Conservation (phyloP, 2,329 filamentous ascomycete species). For the Colletotrichum sp. region DNA sequence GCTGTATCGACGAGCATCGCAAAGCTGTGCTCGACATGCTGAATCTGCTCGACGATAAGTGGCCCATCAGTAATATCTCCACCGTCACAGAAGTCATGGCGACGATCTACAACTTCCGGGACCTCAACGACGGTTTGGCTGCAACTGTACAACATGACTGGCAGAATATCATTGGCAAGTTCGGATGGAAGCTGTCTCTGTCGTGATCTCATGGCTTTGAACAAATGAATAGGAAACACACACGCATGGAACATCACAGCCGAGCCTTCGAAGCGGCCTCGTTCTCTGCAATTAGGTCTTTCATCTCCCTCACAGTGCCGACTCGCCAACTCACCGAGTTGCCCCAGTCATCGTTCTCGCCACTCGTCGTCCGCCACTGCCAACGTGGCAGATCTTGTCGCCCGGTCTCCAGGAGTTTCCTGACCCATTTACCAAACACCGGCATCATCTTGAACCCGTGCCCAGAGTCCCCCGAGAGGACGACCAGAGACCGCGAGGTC, state of each 20-base stretch:
- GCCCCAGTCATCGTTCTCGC: conserved; percentile 22
- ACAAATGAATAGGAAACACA: neutral
- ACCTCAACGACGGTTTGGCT: neutral
- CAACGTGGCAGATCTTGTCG: neutral
- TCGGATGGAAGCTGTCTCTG: neutral
- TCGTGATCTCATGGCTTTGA: neutral
- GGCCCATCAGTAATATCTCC: neutral
- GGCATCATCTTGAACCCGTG: neutral
- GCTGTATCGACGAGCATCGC: neutral
- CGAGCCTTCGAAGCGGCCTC: neutral
- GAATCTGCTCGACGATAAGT: neutral
- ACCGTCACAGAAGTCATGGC: neutral
- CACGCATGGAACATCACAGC: neutral
- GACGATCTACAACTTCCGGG: neutral
- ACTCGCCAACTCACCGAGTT: conserved; percentile 41
- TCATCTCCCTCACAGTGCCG: conserved; percentile 30
- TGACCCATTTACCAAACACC: neutral
- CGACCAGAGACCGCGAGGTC: conserved; percentile 44
- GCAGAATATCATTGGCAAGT: neutral
- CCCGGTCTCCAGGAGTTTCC: neutral
- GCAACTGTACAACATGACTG: neutral
- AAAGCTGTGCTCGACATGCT: neutral
- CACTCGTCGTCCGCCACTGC: conserved; percentile 43
- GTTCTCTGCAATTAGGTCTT: conserved; percentile 4
- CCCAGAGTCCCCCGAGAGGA: conserved; percentile 59